Base-by-base conservation (phyloP, 192 early-diverging fungal species). In the Coemansia sp. region DNA sequence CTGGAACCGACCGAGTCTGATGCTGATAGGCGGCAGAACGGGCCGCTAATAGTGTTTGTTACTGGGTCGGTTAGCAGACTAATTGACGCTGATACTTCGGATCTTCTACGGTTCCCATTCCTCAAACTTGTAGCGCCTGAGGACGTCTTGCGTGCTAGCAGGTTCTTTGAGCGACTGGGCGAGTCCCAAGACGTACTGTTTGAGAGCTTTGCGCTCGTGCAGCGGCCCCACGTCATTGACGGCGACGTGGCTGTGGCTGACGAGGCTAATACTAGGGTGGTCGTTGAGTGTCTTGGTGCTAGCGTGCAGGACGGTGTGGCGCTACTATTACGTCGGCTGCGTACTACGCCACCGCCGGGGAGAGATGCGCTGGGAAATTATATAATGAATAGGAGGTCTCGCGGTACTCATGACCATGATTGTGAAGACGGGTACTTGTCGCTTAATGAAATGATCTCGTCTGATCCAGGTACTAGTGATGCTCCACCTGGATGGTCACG, bases 221-320 rank as follows among this genome's bases (percentile, higher is more conserved):
- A 71, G 55, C 68, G 68, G 49, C 78, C 78, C 59, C 53, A 65
- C 16, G 67, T 80, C 0, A 80, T 80, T 34, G 78, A 80, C 18
- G 78, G 78, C 43, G 78, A 80, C 32, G 53, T 80, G 0, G 40
- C 50, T 1, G 70, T 75, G 35, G 35, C 61, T 7, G 78, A 80
- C 3, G 69, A 65, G 30, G 49, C 68, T 1, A 80, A 80, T 64
- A 45, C 47, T 18, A 47, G 78, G n/a, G 61, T 80, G 0, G 24
- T 80, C 3, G 78, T 80, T 18, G 78, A 80, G 66, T 70, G 68
- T 20, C 44, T 80, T 24, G 78, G 78, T 16, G 78, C 78, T 2
- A 75, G 71, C 34, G 78, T 80, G 52, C 69, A 74, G 40, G 78
- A 80, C 47, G 78, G 78, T 44, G 68, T 80, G 22, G 78, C 73